Conservation (phyloP, 495 filamentous ascomycete genomes). For the Amniculicola lignicola region DNA sequence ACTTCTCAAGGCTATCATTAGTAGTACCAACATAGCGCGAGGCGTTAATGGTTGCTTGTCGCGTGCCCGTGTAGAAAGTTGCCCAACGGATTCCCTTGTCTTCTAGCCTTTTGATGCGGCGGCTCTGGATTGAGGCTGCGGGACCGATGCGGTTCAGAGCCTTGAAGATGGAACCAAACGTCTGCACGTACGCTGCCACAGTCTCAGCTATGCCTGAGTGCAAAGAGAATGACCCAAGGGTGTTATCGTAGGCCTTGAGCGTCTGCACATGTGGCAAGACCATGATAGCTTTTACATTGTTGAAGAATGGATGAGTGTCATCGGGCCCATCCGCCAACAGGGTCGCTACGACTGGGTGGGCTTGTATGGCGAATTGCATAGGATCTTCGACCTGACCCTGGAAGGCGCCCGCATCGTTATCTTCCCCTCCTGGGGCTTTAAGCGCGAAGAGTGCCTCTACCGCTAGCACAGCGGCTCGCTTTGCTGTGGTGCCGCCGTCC, state of each 20-base stretch:
- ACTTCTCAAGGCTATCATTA: slow-evolving; percentile 11
- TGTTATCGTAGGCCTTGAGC: slow-evolving; percentile 13
- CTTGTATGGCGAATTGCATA: slow-evolving; percentile 14
- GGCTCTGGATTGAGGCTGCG: slow-evolving; percentile 8
- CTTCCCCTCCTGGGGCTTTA: slow-evolving; percentile 10
- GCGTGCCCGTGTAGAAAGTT: slow-evolving; percentile 12
- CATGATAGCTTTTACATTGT: slow-evolving; percentile 14
- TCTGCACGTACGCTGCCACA: slow-evolving; percentile 11
- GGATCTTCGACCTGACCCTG: slow-evolving; percentile 11
- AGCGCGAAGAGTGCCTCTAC: slow-evolving; percentile 10
- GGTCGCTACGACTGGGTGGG: slow-evolving; percentile 10
- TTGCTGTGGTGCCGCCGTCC: slow-evolving; percentile 9
- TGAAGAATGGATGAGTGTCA: slow-evolving; percentile 8
- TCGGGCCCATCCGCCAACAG: slow-evolving; percentile 12
- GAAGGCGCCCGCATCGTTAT: slow-evolving; percentile 13
- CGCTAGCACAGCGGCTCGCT: slow-evolving; percentile 12
- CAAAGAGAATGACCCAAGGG: slow-evolving; percentile 13
- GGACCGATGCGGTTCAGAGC: slow-evolving; percentile 12
- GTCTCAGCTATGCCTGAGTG: slow-evolving; percentile 12
- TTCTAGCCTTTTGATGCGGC: slow-evolving; percentile 10
- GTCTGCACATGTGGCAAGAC: slow-evolving; percentile 12
- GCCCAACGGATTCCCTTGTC: slow-evolving; percentile 11
- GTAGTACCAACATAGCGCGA: slow-evolving; percentile 13
- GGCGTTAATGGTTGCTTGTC: slow-evolving; percentile 7
- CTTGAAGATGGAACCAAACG: slow-evolving; percentile 13